Base-by-base conservation (phyloP, 768 basidiomycete species). In the Fomitopsis serialis region DNA sequence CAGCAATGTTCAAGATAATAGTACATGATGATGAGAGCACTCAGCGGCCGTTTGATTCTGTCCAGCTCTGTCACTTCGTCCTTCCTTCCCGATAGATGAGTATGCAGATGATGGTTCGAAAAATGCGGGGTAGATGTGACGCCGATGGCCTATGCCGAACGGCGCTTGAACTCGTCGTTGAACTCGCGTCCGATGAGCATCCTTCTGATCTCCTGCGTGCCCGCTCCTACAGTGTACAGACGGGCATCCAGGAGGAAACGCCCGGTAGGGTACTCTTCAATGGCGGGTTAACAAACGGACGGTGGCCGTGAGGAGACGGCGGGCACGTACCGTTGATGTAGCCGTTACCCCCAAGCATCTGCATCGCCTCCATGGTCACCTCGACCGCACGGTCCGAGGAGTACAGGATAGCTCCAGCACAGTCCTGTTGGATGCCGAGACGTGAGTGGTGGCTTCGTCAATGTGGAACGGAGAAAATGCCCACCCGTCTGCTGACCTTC, bases 111-210 rank as follows among this genome's bases (percentile, higher is more conserved):
- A 11, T 11, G 11, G 11, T 6, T 11, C 29, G 11, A 32, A 6
- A 32, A 32, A 32, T 11, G 29, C 29, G 29, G 11, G 29, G 29
- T 11, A 32, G 11, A 32, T 32, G 29, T 32, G 29, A 6, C 11
- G 5, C 11, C 29, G 11, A 17, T 40, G 37, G 45, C 25, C 10
- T 50, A 60, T 27, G 58, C 45, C 15, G 53, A 45, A 1, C 55
- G 55, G n/a, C 58, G 61, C 60, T 66, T 67, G 57, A 81, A 72
- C 64, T 89, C 78, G 56, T 85, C 75, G 64, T 95, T 97, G 71
- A 97, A 94, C 65, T 92, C 94, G 56, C 94, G 77, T 29, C 94
- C 94, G 54, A 97, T 96, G 54, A 96, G 71, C 92, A 95, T 95
- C 54, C 94, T 78, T 59, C 94, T 74, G 51, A 97, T 94, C 74